These are phyloP conservation scores for Thalassiosira livingstoniorum DNA, from an alignment of 352 stramenopile species.

Conservation along the genomic window DNA sequence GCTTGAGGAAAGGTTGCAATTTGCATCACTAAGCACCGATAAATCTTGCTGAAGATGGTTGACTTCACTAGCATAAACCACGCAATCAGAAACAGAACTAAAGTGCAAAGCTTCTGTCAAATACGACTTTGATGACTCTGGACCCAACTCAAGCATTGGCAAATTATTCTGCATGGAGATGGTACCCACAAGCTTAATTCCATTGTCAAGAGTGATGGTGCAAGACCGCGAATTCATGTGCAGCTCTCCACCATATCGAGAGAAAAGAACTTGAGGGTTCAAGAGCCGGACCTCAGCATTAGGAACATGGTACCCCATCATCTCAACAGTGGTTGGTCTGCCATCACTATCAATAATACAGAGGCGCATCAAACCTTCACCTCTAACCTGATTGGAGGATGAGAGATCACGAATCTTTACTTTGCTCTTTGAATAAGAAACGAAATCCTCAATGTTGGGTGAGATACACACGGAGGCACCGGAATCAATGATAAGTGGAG, in stretches of 20 bases:
- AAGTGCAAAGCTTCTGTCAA: not conserved
- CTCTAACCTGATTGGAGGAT: not conserved
- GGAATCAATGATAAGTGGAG: conserved; percentile 1
- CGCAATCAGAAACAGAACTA: not conserved
- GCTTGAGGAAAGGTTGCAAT: conserved; percentile 1
- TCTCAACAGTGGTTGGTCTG: not conserved
- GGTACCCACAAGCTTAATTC: not conserved
- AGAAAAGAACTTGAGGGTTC: not conserved
- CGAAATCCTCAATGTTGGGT: not conserved
- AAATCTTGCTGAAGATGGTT: too few species aligned
- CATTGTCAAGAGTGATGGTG: not conserved
- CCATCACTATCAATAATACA: not conserved
- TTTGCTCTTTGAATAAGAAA: not conserved
- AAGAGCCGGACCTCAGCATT: not conserved
- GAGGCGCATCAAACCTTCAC: not conserved
- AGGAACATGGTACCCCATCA: not conserved
- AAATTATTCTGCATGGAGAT: not conserved
- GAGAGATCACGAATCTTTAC: not conserved
- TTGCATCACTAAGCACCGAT: too few species aligned
- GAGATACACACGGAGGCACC: conserved; percentile 5
- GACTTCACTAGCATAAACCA: not conserved
- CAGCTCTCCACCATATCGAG: not conserved
- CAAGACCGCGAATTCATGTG: not conserved
- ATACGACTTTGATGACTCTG: not conserved
- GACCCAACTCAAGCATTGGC: not conserved